Evolutionary conservation across 129 eudicot species (phyloP).

Genomic region (Artemisia annua): DNA sequence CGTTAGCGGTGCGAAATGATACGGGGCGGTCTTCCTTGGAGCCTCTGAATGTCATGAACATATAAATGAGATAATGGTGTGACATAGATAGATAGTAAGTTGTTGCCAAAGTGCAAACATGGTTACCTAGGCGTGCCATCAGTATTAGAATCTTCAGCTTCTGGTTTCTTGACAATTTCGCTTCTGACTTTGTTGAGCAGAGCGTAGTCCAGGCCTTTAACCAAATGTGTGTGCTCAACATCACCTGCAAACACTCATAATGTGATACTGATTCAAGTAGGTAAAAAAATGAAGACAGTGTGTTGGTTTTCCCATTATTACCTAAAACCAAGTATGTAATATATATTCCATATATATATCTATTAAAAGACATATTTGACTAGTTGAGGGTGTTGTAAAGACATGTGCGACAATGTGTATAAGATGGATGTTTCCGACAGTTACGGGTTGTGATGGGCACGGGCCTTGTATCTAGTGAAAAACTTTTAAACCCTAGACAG

Average conservation of each 20-base stretch:
- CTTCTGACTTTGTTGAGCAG: constrained; percentile 89
- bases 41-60: constrained; percentile 46
- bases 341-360: too few species aligned
- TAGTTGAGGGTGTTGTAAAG: too few species aligned
- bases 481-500: too few species aligned
- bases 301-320: too few species aligned
- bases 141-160: constrained; percentile 54
- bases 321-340: too few species aligned
- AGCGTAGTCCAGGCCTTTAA: constrained; percentile 95
- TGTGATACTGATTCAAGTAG: too few species aligned
- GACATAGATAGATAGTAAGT: not conserved
- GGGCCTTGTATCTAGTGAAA: too few species aligned
- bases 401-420: too few species aligned
- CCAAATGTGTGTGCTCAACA: constrained; percentile 98
- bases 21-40: constrained; percentile 75
- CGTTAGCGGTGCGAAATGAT: constrained; percentile 81
- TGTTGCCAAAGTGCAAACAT: not conserved
- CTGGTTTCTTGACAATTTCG: constrained; percentile 92
- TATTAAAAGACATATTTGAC: too few species aligned
- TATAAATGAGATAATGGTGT: constrained; percentile 9
- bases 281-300: too few species aligned
- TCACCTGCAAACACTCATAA: constrained; percentile 53
- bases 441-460: too few species aligned
- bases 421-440: too few species aligned
- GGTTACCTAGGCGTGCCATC: constrained; percentile 66